phyloP scores from a whole-genome alignment of 192 early-diverging fungal genomes.

The Spizellomyces sp. region DNA sequence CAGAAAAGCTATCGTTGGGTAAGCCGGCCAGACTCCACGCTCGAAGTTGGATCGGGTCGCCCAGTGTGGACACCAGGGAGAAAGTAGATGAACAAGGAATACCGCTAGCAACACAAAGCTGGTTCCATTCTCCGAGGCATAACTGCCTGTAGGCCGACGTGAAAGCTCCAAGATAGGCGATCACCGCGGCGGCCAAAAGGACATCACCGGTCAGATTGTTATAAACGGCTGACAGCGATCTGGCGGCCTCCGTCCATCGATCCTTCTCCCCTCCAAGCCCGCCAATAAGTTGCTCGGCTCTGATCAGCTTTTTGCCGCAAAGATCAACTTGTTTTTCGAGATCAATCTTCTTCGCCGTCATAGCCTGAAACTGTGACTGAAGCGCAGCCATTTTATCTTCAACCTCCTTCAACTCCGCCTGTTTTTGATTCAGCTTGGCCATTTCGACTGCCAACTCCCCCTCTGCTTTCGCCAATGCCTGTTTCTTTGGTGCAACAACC shows the following conservation, averaged over 20 bases:
- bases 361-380: slow-evolving; percentile 50
- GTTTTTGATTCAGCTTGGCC: slow-evolving; percentile 57
- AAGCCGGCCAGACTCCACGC: slow-evolving; percentile 62
- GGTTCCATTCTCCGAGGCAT: slow-evolving; percentile 52
- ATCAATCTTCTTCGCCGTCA: slow-evolving; percentile 61
- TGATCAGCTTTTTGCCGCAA: slow-evolving; percentile 53
- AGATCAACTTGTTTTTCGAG: slow-evolving; percentile 61
- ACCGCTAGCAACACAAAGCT: slow-evolving; percentile 36
- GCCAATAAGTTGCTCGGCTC: slow-evolving; percentile 62
- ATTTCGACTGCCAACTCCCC: slow-evolving; percentile 58
- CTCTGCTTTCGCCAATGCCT: slow-evolving; percentile 59
- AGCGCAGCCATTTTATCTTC: slow-evolving; percentile 64
- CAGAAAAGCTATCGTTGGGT: slow-evolving; percentile 62
- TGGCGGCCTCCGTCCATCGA: slow-evolving; percentile 60
- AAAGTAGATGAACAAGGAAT: slow-evolving; percentile 58
- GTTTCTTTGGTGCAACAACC: slow-evolving; percentile 61
- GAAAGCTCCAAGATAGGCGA: slow-evolving; percentile 65
- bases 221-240: slow-evolving; percentile 40
- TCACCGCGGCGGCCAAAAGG: slow-evolving; percentile 57
- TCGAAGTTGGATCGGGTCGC: slow-evolving; percentile 62
- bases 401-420: slow-evolving; percentile 62
- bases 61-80: slow-evolving; percentile 51
- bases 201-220: slow-evolving; percentile 62
- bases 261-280: slow-evolving; percentile 64
- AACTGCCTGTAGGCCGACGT: slow-evolving; percentile 55